Percentiles rank a stretch among this genome's conserved stretches.
Conservation (phyloP, 768 basidiomycete species). For the Russula brevipes region DNA sequence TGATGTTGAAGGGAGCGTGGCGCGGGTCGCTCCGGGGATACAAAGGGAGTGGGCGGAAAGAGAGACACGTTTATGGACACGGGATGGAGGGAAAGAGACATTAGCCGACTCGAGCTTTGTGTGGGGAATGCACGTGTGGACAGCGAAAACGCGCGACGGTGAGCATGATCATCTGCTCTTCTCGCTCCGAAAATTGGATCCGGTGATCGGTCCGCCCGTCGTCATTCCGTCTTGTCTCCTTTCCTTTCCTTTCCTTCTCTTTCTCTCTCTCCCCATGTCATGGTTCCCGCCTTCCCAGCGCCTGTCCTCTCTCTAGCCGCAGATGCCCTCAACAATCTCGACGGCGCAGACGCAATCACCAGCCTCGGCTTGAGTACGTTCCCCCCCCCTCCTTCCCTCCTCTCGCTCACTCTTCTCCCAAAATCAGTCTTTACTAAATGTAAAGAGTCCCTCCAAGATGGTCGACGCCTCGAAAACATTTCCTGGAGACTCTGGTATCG, state of each 20-base stretch:
- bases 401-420: not conserved
- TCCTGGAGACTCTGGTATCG: conserved; percentile 83
- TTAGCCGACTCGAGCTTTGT: no score
- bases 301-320: conserved; percentile 63
- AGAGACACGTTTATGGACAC: no score
- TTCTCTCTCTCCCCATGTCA: conserved; percentile 27
- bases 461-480: conserved; percentile 79
- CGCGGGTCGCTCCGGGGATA: not conserved
- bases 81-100: no score
- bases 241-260: no score
- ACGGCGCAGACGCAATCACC: conserved; percentile 61
- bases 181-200: no score
- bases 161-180: no score
- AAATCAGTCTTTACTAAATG: conserved; percentile 75
- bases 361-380: conserved; percentile 64
- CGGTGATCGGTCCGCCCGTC: not conserved
- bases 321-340: conserved; percentile 62
- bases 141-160: no score
- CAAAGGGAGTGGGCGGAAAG: no score
- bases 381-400: conserved; percentile 4
- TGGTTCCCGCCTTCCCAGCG: conserved; percentile 50
- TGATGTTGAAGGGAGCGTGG: not conserved
- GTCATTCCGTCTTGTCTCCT: no score
- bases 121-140: no score
- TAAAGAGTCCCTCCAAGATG: conserved; percentile 72